Percentiles rank a stretch among this genome's conserved stretches.
These are phyloP conservation scores for Pseudocercospora vitis DNA, from an alignment of 2,329 filamentous ascomycete genomes.

Conservation along the genomic window DNA sequence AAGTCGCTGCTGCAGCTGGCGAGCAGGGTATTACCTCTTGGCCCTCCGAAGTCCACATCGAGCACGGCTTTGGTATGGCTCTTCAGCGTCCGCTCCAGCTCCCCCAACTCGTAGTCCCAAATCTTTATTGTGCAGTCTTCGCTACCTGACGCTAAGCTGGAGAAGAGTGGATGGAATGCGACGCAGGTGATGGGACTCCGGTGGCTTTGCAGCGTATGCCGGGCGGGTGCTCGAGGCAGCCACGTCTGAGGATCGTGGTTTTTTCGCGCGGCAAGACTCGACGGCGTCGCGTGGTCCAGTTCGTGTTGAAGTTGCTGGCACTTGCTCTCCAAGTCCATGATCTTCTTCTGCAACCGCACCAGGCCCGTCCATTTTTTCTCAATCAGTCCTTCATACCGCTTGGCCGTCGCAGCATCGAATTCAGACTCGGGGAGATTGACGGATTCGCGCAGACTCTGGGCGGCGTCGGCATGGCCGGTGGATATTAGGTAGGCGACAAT, in stretches of 20 bases:
- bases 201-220: slow-evolving; percentile 81
- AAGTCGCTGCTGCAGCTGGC: slow-evolving; percentile 85
- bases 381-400: slow-evolving; percentile 90
- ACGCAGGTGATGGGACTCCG: slow-evolving; percentile 79
- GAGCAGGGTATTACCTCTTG: slow-evolving; percentile 73
- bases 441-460: slow-evolving; percentile 73
- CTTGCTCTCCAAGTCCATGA: slow-evolving; percentile 86
- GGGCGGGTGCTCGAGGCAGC: slow-evolving; percentile 79
- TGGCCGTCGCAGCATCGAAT: slow-evolving; percentile 78
- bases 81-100: slow-evolving; percentile 86
- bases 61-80: slow-evolving; percentile 86
- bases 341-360: slow-evolving; percentile 94
- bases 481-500: slow-evolving; percentile 85
- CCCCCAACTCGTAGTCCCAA: slow-evolving; percentile 94
- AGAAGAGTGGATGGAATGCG: slow-evolving; percentile 90
- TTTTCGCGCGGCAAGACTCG: slow-evolving; percentile 67
- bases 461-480: slow-evolving; percentile 68
- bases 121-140: slow-evolving; percentile 95
- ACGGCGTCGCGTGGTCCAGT: slow-evolving; percentile 77
- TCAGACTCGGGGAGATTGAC: slow-evolving; percentile 64
- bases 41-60: slow-evolving; percentile 87
- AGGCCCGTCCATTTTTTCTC: slow-evolving; percentile 99
- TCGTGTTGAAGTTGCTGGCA: slow-evolving; percentile 74
- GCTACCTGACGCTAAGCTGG: slow-evolving; percentile 83
- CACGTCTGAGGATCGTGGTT: slow-evolving; percentile 83